Evolutionary conservation across 2,329 filamentous ascomycete species (phyloP).

Genomic region (Parascedosporium putredinis): DNA sequence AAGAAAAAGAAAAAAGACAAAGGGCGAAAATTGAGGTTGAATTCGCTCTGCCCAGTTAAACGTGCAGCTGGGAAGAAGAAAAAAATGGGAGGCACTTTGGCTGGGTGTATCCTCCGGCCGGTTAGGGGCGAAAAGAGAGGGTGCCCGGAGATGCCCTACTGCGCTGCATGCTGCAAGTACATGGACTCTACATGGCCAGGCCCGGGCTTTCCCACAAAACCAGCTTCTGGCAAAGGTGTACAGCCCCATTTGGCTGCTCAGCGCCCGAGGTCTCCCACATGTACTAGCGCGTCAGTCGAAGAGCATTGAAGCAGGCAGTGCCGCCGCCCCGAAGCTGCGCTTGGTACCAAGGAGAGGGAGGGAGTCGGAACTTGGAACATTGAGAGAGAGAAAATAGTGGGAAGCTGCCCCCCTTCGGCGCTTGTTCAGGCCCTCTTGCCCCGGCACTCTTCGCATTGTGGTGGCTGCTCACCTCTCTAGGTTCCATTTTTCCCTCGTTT

Average conservation of each 20-base stretch:
- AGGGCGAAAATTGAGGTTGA: background rate
- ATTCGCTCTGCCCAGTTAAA: background rate
- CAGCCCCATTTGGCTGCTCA: background rate
- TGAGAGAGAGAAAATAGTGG: background rate
- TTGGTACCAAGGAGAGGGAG: too few species aligned
- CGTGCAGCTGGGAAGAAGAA: conserved; percentile 4
- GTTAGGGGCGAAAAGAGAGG: too few species aligned
- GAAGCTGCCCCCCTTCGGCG: background rate
- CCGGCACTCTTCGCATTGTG: background rate
- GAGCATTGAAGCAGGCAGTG: conserved; percentile 3
- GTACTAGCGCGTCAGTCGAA: background rate
- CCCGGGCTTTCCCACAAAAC: background rate
- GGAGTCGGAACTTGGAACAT: too few species aligned
- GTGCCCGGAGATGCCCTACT: background rate
- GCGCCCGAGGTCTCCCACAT: background rate
- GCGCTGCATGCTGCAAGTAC: background rate
- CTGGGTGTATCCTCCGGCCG: too few species aligned
- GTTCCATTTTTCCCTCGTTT: background rate
- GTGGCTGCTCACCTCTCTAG: background rate
- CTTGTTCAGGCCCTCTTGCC: background rate
- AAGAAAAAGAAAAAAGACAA: too few species aligned
- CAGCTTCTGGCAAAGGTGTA: background rate
- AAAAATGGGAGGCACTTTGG: too few species aligned
- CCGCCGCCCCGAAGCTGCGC: background rate
- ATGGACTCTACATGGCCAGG: background rate